phyloP scores from a whole-genome alignment of 208 protist genomes.

The Vickermania spadyakhi region DNA sequence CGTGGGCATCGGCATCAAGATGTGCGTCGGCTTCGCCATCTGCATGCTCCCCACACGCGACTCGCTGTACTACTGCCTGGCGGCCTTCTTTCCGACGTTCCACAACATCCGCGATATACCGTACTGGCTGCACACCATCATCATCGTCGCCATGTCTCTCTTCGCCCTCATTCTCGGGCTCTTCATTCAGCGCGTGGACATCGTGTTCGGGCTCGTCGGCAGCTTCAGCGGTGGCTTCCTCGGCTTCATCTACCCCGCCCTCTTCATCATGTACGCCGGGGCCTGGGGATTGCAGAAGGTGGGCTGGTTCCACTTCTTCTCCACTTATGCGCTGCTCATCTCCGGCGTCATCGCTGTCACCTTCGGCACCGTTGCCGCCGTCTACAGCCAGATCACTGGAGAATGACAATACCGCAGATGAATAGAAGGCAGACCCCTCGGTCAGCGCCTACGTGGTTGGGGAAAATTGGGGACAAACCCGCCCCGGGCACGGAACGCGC shows the following conservation, averaged over 20 bases:
- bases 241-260: slow-evolving; percentile 75
- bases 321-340: slow-evolving; percentile 69
- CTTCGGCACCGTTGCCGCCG: slow-evolving; percentile 49
- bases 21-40: slow-evolving; percentile 68
- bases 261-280: slow-evolving; percentile 77
- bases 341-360: slow-evolving; percentile 53
- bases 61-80: slow-evolving; percentile 57
- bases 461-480: not conserved
- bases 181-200: slow-evolving; percentile 55
- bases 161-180: slow-evolving; percentile 63
- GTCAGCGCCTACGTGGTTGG: no score
- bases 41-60: slow-evolving; percentile 67
- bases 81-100: slow-evolving; percentile 31
- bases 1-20: slow-evolving; percentile 61
- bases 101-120: slow-evolving; percentile 34
- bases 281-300: slow-evolving; percentile 41
- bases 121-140: slow-evolving; percentile 42
- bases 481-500: not conserved
- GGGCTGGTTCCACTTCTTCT: slow-evolving; percentile 56
- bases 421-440: no score
- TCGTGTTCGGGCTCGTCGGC: slow-evolving; percentile 75
- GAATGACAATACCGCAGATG: no score
- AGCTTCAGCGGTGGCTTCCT: slow-evolving; percentile 66
- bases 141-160: slow-evolving; percentile 47
- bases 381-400: slow-evolving; percentile 28